Conservation (phyloP, 345 rosid genomes). For the Fremontodendron californicum region DNA sequence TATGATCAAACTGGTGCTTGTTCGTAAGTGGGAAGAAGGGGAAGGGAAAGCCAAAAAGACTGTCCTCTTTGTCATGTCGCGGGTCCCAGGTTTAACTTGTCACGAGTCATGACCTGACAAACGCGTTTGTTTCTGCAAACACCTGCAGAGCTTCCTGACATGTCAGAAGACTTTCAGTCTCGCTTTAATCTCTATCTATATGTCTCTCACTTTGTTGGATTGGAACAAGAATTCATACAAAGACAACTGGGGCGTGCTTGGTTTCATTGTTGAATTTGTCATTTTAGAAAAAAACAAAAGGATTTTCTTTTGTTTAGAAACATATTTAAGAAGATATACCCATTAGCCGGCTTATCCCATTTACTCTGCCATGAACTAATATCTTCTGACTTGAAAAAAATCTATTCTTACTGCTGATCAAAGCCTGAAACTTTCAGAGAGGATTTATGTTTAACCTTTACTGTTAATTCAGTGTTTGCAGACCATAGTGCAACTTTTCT, state of each 20-base stretch:
- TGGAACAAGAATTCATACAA: not conserved
- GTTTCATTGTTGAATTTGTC: not conserved
- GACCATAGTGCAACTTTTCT: not conserved
- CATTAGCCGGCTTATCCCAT: not conserved
- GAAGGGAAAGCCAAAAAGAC: not conserved
- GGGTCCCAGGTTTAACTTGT: constrained; percentile 1
- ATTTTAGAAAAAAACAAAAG: not conserved
- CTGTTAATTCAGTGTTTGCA: constrained; percentile 10
- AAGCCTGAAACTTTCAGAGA: constrained; percentile 10
- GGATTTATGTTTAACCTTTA: not conserved
- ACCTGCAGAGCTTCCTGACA: constrained; percentile 23
- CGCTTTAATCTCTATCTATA: not conserved
- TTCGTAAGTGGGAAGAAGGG: no score
- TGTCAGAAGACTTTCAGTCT: constrained; percentile 22
- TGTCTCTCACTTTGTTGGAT: not conserved
- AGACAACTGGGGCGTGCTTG: constrained; percentile 7
- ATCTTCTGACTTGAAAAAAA: not conserved
- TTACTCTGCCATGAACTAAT: not conserved
- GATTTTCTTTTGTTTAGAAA: not conserved
- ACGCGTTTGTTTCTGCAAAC: constrained; percentile 21
- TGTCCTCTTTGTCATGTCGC: not conserved
- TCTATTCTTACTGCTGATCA: constrained; percentile 10
- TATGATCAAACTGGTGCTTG: not conserved
- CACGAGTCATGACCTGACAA: constrained; percentile 15
- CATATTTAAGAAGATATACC: not conserved